Base-by-base conservation (phyloP, 176 grass and related monocot species). In the Bromus sterilis region DNA sequence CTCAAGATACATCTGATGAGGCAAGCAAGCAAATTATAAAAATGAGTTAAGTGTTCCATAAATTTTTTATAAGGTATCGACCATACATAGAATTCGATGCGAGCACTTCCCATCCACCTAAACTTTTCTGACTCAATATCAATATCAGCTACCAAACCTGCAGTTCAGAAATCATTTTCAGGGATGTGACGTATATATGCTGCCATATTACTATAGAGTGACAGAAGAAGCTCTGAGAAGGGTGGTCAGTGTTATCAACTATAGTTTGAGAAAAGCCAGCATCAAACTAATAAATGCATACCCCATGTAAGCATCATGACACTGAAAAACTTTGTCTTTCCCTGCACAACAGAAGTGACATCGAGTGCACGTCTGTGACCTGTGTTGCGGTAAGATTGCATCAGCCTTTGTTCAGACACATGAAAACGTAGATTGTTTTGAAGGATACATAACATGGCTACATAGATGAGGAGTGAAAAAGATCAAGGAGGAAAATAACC, bases 51-150 rank as follows among this genome's bases (percentile, higher is more conserved):
- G 11, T 56, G 23, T 49, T 76, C 21, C 11, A 64, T 36, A 70
- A 13, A 64, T 29, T 34, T 7, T 6, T 74, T 76, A 48, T 49
- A 76, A 18, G 57, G 37, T 73, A 83, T 67, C 55, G 75, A 11
- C 80, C 83, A 75, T 91, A 95, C 97, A 85, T 99, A 95, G 72
- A 99, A 88, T 5, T 91, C 89, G 66, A 99, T 69, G 29, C 97
- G 97, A 82, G 87, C 93, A n/a, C 93, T 93, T 86, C 93, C 93
- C 93, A 99, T 90, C 97, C 97, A 99, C 65, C 97, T 93, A 66
- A 93, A 99, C 74, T 99, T 99, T 83, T 99, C 97, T 21, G 93
- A 99, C 55, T 99, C 93, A 49, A 96, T 99, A 91, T 99, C 93
- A 55, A 96, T 80, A 80, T 99, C 97, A 78, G 97, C 97, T 57